These are phyloP conservation scores for Kalmanozyma brasiliensis DNA, from an alignment of 1,284 basidiomycete genomes.

Conservation along the genomic window DNA sequence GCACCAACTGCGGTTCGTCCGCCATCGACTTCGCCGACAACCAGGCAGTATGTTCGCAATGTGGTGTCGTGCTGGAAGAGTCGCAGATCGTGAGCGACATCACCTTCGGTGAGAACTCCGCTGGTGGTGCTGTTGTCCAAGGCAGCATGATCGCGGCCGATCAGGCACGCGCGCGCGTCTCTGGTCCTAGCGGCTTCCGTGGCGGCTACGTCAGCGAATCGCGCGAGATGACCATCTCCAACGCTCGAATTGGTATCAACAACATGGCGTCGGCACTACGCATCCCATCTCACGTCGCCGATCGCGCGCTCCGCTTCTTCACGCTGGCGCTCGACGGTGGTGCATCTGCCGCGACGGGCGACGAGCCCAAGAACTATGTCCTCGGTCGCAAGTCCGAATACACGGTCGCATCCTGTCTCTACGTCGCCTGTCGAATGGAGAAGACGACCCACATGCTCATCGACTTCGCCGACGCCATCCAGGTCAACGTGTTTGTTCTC, in stretches of 20 bases:
- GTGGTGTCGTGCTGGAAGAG: constrained; percentile 81
- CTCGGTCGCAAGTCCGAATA: constrained; percentile 86
- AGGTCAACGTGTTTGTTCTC: constrained; percentile 95
- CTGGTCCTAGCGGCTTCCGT: constrained; percentile 62
- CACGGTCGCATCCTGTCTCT: constrained; percentile 93
- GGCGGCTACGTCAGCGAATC: constrained; percentile 64
- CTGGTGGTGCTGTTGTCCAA: constrained; percentile 92
- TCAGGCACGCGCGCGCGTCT: constrained; percentile 73
- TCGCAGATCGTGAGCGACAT: constrained; percentile 93
- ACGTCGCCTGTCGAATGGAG: constrained; percentile 90
- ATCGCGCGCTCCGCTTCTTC: constrained; percentile 87
- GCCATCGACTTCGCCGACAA: constrained; percentile 61
- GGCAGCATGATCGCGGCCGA: constrained; percentile 93
- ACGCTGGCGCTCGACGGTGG: constrained; percentile 88
- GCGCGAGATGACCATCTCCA: constrained; percentile 86
- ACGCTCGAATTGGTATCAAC: constrained; percentile 84
- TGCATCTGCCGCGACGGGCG: constrained; percentile 48
- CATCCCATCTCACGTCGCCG: constrained; percentile 81
- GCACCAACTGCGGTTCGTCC: constrained; percentile 59
- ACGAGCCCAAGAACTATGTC: constrained; percentile 65
- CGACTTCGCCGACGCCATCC: constrained; percentile 77
- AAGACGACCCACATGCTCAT: constrained; percentile 96
- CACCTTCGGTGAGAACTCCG: constrained; percentile 90
- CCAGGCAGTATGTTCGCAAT: constrained; percentile 61
- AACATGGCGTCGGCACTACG: constrained; percentile 81